Evolutionary conservation across 2,329 filamentous ascomycete genomes (phyloP).

Genomic region (Xylariomycetidae sp.): DNA sequence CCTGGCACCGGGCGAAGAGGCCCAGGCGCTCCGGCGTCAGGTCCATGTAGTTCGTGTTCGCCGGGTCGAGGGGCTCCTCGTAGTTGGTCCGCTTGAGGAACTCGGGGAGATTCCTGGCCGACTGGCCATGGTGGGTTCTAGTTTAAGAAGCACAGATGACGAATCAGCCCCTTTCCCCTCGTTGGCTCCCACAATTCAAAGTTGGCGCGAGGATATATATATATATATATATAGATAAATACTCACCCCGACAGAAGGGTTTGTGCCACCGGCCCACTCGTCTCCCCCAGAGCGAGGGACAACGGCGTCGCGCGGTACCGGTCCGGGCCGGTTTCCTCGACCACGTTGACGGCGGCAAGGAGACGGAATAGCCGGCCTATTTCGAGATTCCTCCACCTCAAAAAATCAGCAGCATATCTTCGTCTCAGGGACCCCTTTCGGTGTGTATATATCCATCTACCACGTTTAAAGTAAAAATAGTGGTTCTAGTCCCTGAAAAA

Average conservation of each 20-base stretch:
- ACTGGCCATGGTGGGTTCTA: slow-evolving; percentile 26
- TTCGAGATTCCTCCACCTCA: too few species aligned
- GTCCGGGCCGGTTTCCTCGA: slow-evolving; percentile 9
- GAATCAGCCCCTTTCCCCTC: too few species aligned
- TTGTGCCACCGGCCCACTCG: slow-evolving; percentile 6
- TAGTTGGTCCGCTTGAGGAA: slow-evolving; percentile 30
- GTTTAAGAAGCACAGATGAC: background rate
- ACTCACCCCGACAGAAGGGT: slow-evolving; percentile 8
- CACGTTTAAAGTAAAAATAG: too few species aligned
- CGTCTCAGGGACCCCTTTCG: too few species aligned
- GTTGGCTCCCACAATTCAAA: too few species aligned
- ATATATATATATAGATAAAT: background rate
- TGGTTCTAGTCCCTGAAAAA: too few species aligned
- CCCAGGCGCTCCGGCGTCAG: slow-evolving; percentile 18
- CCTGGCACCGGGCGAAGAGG: slow-evolving; percentile 29
- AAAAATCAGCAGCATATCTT: too few species aligned
- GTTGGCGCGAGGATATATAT: background rate
- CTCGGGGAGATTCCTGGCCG: slow-evolving; percentile 25
- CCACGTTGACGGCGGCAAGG: slow-evolving; percentile 5
- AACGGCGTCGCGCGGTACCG: slow-evolving; percentile 7
- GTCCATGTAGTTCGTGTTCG: slow-evolving; percentile 20
- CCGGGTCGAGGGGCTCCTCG: slow-evolving; percentile 24
- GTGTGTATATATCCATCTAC: too few species aligned
- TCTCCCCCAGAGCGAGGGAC: slow-evolving; percentile 6
- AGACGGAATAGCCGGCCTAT: slow-evolving; percentile 12